Evolutionary conservation across 768 basidiomycete genomes (phyloP).

Genomic region (Galerina marginata): DNA sequence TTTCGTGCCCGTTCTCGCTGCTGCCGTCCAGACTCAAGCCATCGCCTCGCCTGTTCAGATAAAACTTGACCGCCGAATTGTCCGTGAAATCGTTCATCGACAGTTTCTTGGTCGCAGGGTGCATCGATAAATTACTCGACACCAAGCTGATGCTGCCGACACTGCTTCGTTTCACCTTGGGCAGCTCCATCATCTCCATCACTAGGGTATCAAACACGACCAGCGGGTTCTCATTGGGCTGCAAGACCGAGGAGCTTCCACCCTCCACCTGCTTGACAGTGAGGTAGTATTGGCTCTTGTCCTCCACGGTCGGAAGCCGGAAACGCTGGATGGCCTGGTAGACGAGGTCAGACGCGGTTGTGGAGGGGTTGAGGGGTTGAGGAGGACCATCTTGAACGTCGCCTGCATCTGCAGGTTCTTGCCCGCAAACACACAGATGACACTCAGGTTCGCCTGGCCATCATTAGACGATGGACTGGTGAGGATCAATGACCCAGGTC

Average conservation of each 20-base stretch:
- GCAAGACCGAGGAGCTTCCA: slow-evolving; percentile 76
- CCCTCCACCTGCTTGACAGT: slow-evolving; percentile 94
- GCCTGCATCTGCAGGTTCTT: slow-evolving; percentile 90
- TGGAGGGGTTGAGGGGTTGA: slow-evolving; percentile 88
- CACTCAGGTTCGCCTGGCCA: slow-evolving; percentile 81
- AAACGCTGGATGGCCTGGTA: slow-evolving; percentile 95
- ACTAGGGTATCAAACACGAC: slow-evolving; percentile 86
- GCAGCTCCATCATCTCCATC: slow-evolving; percentile 78
- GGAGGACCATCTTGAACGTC: slow-evolving; percentile 96
- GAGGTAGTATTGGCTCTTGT: slow-evolving; percentile 78
- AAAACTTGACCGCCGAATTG: slow-evolving; percentile 96
- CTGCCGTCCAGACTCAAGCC: slow-evolving; percentile 34
- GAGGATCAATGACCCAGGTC: slow-evolving; percentile 81
- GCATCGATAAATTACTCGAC: slow-evolving; percentile 88
- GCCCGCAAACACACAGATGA: slow-evolving; percentile 95
- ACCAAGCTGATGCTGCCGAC: slow-evolving; percentile 95
- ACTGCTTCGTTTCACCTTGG: slow-evolving; percentile 91
- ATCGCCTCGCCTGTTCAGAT: slow-evolving; percentile 72
- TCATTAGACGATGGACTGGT: slow-evolving; percentile 60
- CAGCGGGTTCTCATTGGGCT: slow-evolving; percentile 81
- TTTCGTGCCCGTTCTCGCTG: slow-evolving; percentile 44
- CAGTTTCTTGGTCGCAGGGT: slow-evolving; percentile 93
- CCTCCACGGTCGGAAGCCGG: slow-evolving; percentile 69
- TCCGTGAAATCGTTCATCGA: slow-evolving; percentile 98
- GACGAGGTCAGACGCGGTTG: slow-evolving; percentile 83